Conservation (phyloP, 2,329 filamentous ascomycete species). For the Lachnellula arida region DNA sequence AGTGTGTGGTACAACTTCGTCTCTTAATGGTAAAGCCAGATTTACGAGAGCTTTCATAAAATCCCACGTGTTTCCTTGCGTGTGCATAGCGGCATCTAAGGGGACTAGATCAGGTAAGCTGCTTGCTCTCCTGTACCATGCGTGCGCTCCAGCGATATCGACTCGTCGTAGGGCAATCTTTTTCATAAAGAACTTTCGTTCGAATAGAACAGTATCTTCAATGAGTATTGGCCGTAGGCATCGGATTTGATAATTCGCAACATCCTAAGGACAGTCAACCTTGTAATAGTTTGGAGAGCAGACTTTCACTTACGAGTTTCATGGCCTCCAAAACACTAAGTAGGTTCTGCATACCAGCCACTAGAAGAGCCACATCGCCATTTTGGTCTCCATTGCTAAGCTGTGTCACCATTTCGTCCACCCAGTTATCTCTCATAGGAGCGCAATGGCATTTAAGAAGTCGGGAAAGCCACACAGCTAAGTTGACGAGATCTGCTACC, state of each 20-base stretch:
- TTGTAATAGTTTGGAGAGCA: background rate
- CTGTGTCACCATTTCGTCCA: slow-evolving; percentile 82
- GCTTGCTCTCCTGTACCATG: slow-evolving; percentile 56
- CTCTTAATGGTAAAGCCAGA: slow-evolving; percentile 50
- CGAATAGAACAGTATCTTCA: slow-evolving; percentile 86
- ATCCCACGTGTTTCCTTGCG: slow-evolving; percentile 53
- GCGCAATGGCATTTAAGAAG: slow-evolving; percentile 92
- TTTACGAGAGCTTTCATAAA: slow-evolving; percentile 56
- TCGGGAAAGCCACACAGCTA: slow-evolving; percentile 77
- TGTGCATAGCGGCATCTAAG: slow-evolving; percentile 31
- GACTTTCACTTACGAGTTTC: slow-evolving; percentile 59
- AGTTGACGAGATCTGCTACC: slow-evolving; percentile 75
- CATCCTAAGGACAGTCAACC: slow-evolving; percentile 47
- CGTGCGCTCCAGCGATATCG: slow-evolving; percentile 53
- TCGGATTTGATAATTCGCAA: slow-evolving; percentile 94
- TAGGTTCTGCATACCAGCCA: slow-evolving; percentile 73
- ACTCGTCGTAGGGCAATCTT: slow-evolving; percentile 63
- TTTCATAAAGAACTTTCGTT: slow-evolving; percentile 79
- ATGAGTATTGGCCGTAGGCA: slow-evolving; percentile 81
- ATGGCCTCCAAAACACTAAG: slow-evolving; percentile 87
- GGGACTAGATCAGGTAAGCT: slow-evolving; percentile 29
- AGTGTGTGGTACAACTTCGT: slow-evolving; percentile 49
- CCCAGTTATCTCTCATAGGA: slow-evolving; percentile 88
- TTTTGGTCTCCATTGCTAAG: slow-evolving; percentile 70
- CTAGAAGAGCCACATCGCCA: slow-evolving; percentile 65